Evolutionary conservation across 345 rosid genomes (phyloP), one percentile per base, ranked within the genome.

Genomic region (thale cress (Arabidopsis thaliana)): DNA sequence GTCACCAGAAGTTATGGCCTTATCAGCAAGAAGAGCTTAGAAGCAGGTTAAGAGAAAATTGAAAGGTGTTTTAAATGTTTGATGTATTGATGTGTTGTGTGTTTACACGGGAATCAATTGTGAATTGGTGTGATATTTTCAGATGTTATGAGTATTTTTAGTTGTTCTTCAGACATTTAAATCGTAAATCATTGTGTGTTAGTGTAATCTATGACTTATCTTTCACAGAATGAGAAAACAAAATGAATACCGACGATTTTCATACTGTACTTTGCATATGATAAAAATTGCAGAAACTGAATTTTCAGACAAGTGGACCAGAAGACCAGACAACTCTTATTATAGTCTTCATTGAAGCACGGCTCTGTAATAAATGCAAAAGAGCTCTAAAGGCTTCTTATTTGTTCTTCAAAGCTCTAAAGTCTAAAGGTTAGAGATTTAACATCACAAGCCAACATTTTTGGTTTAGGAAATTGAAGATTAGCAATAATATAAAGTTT

Each of bases 1-100:
- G 76, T 82, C 93, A 16, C 95, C 96, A 0, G 98, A 91, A 80
- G 89, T 94, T 77, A 89, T 86, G 48, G 96, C 93, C 22, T 83
- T 93, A 75, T 91, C 98, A 0, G 85, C 89, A 72, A 88, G 90
- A 84, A 87, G 77, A 71, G 30, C 38, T 58, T 71, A 64, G 37
- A 51, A 40, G 32, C 67, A 67, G n/a, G 8, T 25, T 30, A 52
- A 52, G 46, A 53, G 45, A 62, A 38, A 62, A 38, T 13, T 45
- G 24, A 45, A 49, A 9, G 45, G 33, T 58, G 34, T 66, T 65
- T 40, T 38, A 37, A 4, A 49, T 71, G 50, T 61, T 24, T 76
- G 41, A 46, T 48, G 64, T 28, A 74, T 45, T 45, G 59, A 38
- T 72, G 52, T 64, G 42, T 33, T 42, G 10, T 75, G 68, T 13